These are phyloP conservation scores for Clavispora asparagi DNA, from an alignment of 805 yeast species.

Conservation along the genomic window DNA sequence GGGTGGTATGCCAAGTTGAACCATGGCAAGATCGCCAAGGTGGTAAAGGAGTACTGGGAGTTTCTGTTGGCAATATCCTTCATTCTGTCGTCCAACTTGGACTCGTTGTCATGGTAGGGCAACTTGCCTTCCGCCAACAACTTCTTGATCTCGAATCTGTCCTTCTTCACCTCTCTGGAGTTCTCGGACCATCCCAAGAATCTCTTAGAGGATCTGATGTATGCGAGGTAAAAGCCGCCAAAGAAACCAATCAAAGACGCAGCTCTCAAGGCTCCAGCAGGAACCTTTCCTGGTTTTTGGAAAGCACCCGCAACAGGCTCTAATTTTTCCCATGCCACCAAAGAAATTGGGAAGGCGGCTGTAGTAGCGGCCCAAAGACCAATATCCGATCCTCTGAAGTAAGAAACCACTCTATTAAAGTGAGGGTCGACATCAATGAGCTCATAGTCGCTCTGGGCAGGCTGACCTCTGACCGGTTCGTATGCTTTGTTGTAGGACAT, in stretches of 20 bases:
- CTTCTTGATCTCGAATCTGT: constrained; percentile 67
- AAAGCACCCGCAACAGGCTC: constrained; percentile 39
- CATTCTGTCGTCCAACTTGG: constrained; percentile 54
- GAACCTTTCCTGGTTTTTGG: constrained; percentile 45
- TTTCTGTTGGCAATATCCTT: constrained; percentile 74
- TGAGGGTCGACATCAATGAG: constrained; percentile 76
- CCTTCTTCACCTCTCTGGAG: constrained; percentile 61
- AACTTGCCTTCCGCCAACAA: constrained; percentile 58
- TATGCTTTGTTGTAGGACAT: constrained; percentile 38
- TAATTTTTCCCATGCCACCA: constrained; percentile 38
- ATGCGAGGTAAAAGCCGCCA: constrained; percentile 74
- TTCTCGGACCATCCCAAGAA: constrained; percentile 79
- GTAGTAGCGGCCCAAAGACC: constrained; percentile 40
- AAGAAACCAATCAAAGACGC: constrained; percentile 57
- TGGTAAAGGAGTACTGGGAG: constrained; percentile 64
- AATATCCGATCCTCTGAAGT: constrained; percentile 66
- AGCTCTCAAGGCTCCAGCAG: constrained; percentile 52
- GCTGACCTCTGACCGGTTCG: constrained; percentile 34
- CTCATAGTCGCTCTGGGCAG: constrained; percentile 31
- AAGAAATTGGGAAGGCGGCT: constrained; percentile 39
- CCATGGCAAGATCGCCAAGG: constrained; percentile 67
- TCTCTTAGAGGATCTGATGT: constrained; percentile 60
- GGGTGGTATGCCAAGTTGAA: constrained; percentile 79
- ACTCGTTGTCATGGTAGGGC: constrained; percentile 61
- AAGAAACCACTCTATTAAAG: constrained; percentile 64